Evolutionary conservation across 306 rosid species (phyloP).

Genomic region (Begonia loranthoides): DNA sequence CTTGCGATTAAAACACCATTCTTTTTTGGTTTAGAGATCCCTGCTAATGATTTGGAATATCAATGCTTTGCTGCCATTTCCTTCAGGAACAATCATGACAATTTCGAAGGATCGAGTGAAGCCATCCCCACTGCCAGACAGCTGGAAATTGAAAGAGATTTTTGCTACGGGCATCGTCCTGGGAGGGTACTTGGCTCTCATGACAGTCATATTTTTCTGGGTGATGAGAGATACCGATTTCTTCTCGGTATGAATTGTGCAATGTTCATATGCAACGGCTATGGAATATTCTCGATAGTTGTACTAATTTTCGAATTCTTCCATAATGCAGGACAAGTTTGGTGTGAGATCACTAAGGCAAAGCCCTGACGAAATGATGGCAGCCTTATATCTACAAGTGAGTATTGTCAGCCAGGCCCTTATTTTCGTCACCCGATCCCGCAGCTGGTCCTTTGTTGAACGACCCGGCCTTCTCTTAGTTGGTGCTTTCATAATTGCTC

Average conservation of each 20-base stretch:
- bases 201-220: constrained; percentile 97
- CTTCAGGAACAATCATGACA: constrained; percentile 91
- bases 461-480: constrained; percentile 91
- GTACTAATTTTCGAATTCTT: background rate
- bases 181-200: constrained; percentile 90
- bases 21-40: no score
- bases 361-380: constrained; percentile 53
- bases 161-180: constrained; percentile 94
- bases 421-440: constrained; percentile 93
- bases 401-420: constrained; percentile 96
- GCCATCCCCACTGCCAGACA: constrained; percentile 89
- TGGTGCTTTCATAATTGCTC: constrained; percentile 75
- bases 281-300: no score
- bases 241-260: constrained; percentile 46
- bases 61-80: no score
- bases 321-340: constrained; percentile 45
- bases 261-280: background rate
- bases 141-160: constrained; percentile 94
- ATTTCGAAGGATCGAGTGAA: constrained; percentile 95
- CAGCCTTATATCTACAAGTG: constrained; percentile 95
- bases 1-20: no score
- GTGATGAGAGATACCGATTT: constrained; percentile 44
- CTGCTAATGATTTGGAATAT: no score
- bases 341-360: constrained; percentile 26
- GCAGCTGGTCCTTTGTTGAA: constrained; percentile 82